Evolutionary conservation across 331 rosid species (phyloP).

Genomic region (Malus hybrid): DNA sequence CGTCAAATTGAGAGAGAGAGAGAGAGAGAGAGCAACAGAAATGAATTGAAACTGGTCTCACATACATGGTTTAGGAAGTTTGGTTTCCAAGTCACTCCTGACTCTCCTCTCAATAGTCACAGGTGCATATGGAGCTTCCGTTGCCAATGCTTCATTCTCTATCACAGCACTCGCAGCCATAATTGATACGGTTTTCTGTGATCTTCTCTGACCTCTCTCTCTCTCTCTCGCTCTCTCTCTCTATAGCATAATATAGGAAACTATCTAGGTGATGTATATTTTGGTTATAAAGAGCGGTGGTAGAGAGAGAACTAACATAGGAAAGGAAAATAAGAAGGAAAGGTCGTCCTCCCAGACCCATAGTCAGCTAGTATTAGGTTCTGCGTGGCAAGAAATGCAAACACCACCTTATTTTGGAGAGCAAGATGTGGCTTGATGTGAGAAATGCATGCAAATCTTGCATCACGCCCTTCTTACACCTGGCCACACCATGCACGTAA

Average conservation of each 20-base stretch:
- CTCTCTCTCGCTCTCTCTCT: neutral
- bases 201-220: neutral
- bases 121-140: constrained; percentile 56
- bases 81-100: constrained; percentile 60
- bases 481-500: neutral
- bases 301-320: neutral
- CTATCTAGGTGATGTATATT: neutral
- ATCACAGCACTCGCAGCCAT: constrained; percentile 25
- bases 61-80: constrained; percentile 77
- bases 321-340: neutral
- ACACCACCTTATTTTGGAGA: neutral
- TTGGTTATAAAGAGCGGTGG: neutral
- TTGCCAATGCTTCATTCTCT: constrained; percentile 50
- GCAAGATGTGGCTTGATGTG: neutral
- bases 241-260: neutral
- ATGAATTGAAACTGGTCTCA: neutral
- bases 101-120: constrained; percentile 56
- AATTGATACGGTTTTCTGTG: neutral
- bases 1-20: too few relatives aligned
- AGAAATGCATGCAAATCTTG: neutral
- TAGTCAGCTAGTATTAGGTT: neutral
- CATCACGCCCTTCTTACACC: neutral
- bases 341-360: neutral
- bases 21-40: too few relatives aligned
- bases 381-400: neutral